Evolutionary conservation across 2,329 filamentous ascomycete species (phyloP), one percentile per base, ranked within the genome.

Genomic region (Didymella sp.): DNA sequence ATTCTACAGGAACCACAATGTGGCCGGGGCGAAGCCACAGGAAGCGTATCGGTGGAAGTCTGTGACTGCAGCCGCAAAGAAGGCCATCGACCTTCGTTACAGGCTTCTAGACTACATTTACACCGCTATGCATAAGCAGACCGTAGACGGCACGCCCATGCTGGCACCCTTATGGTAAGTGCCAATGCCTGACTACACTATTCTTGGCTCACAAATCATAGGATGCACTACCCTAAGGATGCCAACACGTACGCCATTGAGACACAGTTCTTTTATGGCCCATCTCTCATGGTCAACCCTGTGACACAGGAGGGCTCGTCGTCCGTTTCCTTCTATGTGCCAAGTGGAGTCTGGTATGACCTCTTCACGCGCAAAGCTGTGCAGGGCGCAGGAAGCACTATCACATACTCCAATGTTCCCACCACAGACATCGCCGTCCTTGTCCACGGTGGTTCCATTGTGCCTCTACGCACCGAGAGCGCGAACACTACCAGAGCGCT

Each of bases 81-180:
- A 85, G 58, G 88, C 86, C 13, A 91, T 92, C 64, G 84, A 84
- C 33, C 87, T 88, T 51, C 84, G 90, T 12, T 93, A 92, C 77
- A 81, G 84, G n/a, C 79, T 93, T n/a, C 80, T 93, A 6, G 89
- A 92, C 68, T 92, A 92, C 76, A 82, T 91, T 56, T 92, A 93
- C 79, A 92, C 89, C 1, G 85, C 87, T 1, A 81, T 91, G 72
- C 79, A 86, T 67, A 74, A 77, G 54, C 84, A 90, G 73, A 83
- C 80, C 33, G 65, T 80, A 25, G 83, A 85, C 47, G 90, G 90
- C 17, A 84, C 82, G 4, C 89, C 90, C 0, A 79, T 87, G 61
- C 76, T 91, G 38, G 85, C 85, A 58, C 89, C 90, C 0, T 71
- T 92, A 58, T 91, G 89, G 77, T 92, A 60, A 87, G 76, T 91